Base-by-base conservation (phyloP, 108 stramenopile genomes). In the Bacterosira constricta region DNA sequence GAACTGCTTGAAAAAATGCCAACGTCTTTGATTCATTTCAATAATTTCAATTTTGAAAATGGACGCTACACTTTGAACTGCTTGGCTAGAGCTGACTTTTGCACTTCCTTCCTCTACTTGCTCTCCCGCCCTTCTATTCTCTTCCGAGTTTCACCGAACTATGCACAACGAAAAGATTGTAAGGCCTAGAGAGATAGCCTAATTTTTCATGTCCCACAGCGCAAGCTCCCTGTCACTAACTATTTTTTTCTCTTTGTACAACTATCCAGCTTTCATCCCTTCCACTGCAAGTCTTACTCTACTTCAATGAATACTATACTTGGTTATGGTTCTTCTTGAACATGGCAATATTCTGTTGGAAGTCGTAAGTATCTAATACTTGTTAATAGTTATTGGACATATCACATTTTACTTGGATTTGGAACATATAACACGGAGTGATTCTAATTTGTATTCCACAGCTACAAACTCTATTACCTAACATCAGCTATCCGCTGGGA, bases 231-330 rank as follows among this genome's bases (percentile, higher is more conserved):
- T n/a, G n/a, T n/a, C n/a, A n/a, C n/a, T n/a, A n/a, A n/a, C n/a
- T n/a, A n/a, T 49, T 6, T 6, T 49, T 49, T 17, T 17, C 6
- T 18, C 47, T 18, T 49, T 17, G 17, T 49, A 49, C 47, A 13
- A 18, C 47, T 49, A 5, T 5, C 20, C 63, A 77, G 75, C 73
- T 86, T 41, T 83, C 83, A 18, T 81, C 70, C 8, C 75, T 84
- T n/a, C 87, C 84, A 10, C 55, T 82, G 15, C 85, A 88, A 66
- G 52, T 90, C 5, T 64, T 88, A 5, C 61, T 90, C 25, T 85
- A 86, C 46, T 83, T 90, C 63, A 84, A 88, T 65, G 39, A 66
- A 9, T 85, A 77, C 66, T 88, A 63, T 71, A 73, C 83, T 42
- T 26, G 53, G 23, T 30, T 80, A 10, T 86, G 85, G 82, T 63